Evolutionary conservation across 1,284 basidiomycete genomes (phyloP).

Genomic region (Xanthoconium separans): DNA sequence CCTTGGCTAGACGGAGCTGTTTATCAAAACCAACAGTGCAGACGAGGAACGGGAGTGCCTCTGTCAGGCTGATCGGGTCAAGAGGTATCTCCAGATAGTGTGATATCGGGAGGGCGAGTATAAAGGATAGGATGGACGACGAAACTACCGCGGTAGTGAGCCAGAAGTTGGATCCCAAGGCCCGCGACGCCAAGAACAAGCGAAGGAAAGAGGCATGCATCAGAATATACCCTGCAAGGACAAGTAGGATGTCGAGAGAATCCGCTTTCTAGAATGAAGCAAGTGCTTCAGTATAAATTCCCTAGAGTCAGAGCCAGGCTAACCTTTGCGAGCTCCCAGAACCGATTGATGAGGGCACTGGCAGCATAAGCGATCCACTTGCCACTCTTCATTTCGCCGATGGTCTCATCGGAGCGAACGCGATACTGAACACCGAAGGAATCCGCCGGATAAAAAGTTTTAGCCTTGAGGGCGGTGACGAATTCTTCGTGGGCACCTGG

Average conservation of each 20-base stretch:
- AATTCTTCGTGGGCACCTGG: slow-evolving; percentile 53
- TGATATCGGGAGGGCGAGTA: slow-evolving; percentile 85
- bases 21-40: slow-evolving; percentile 99
- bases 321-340: slow-evolving; percentile 86
- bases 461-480: slow-evolving; percentile 42
- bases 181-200: slow-evolving; percentile 83
- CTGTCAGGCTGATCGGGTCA: slow-evolving; percentile 90
- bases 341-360: slow-evolving; percentile 76
- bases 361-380: slow-evolving; percentile 88
- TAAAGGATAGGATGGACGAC: slow-evolving; percentile 85
- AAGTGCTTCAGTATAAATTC: slow-evolving; percentile 7
- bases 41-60: slow-evolving; percentile 96
- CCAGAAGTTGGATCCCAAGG: slow-evolving; percentile 89
- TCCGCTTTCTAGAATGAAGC: slow-evolving; percentile 72
- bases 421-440: slow-evolving; percentile 42
- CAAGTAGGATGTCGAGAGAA: slow-evolving; percentile 93
- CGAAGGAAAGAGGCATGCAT: slow-evolving; percentile 97
- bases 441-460: slow-evolving; percentile 37
- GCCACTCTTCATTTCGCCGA: slow-evolving; percentile 69
- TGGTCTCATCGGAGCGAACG: slow-evolving; percentile 44
- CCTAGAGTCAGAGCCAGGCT: slow-evolving; percentile 17
- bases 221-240: slow-evolving; percentile 91
- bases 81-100: slow-evolving; percentile 84
- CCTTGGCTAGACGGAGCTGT: slow-evolving; percentile 87
- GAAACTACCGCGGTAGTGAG: slow-evolving; percentile 83